phyloP scores from a whole-genome alignment of 2,329 filamentous ascomycete species.

The Ceratocystis cubensis region DNA sequence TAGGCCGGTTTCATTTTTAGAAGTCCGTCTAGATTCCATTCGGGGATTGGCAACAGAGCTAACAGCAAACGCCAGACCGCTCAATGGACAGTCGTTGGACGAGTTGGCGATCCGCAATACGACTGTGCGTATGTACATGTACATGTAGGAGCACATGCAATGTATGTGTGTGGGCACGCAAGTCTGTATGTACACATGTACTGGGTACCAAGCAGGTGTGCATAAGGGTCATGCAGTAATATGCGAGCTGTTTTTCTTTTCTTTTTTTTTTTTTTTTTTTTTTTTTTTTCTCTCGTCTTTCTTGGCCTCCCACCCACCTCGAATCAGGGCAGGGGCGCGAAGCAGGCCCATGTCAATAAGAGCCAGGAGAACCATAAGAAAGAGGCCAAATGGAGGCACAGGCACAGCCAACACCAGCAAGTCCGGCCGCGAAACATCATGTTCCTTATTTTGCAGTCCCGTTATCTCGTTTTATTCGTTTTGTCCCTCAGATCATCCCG shows the following conservation, averaged over 20 bases:
- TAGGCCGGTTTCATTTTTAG: no score
- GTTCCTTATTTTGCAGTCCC: not conserved
- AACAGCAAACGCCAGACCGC: not conserved
- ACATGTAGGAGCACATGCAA: not conserved
- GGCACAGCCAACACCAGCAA: not conserved
- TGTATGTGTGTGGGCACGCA: not conserved
- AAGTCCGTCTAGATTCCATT: not conserved
- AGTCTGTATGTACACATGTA: not conserved
- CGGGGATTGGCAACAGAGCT: not conserved
- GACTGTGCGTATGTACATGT: not conserved
- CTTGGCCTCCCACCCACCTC: no score
- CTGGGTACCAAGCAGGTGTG: not conserved
- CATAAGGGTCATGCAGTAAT: not conserved
- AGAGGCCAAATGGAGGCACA: not conserved
- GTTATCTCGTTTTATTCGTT: not conserved
- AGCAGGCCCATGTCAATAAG: no score
- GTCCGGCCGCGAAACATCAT: not conserved
- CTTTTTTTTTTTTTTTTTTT: not conserved
- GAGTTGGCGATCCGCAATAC: not conserved
- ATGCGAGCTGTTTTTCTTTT: not conserved
- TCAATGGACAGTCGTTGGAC: not conserved
- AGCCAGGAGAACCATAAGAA: no score
- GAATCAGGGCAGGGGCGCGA: no score
- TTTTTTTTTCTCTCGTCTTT: not conserved
- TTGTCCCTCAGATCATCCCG: not conserved